A percentile compares a stretch with the other conserved stretches of the same genome.
These are phyloP conservation scores for Candida jianshihensis DNA, from an alignment of 805 yeast genomes.

Conservation along the genomic window DNA sequence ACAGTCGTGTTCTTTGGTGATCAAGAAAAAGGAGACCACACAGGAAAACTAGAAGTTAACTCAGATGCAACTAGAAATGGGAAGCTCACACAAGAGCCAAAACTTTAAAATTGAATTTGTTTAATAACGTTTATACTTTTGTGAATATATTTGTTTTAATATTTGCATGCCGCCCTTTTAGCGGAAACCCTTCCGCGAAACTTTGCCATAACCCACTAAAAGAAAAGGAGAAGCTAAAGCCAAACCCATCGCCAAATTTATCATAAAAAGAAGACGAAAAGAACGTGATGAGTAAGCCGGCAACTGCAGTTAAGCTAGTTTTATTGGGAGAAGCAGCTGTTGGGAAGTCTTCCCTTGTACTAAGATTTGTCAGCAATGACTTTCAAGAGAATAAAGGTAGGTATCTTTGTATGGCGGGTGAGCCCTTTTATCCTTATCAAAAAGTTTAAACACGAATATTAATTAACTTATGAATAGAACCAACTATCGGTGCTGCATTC, in stretches of 20 bases:
- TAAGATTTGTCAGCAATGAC: slow-evolving; percentile 89
- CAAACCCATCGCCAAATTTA: too few species aligned
- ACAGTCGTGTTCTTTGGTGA: slow-evolving; percentile 91
- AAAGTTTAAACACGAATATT: too few species aligned
- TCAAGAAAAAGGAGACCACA: slow-evolving; percentile 27
- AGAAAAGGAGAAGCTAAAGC: too few species aligned
- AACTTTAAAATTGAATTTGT: not conserved
- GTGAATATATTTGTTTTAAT: too few species aligned
- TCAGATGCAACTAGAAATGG: slow-evolving; percentile 56
- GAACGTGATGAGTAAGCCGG: slow-evolving; percentile 24
- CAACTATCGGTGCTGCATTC: slow-evolving; percentile 97
- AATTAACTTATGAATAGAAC: slow-evolving; percentile 51
- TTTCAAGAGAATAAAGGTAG: slow-evolving; percentile 83
- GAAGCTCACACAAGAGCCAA: slow-evolving; percentile 29
- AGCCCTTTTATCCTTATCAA: not conserved
- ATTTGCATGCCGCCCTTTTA: too few species aligned
- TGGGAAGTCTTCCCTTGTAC: slow-evolving; percentile 88
- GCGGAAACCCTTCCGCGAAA: too few species aligned
- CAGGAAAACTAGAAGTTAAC: slow-evolving; percentile 49
- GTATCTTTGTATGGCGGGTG: too few species aligned
- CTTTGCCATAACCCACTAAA: not conserved
- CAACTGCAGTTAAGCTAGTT: slow-evolving; percentile 81
- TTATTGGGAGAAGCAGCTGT: slow-evolving; percentile 97
- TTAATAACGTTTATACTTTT: too few species aligned
- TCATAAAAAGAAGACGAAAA: too few species aligned